phyloP scores from a whole-genome alignment of 1,139 yeast species.

The Yamadazyma diddensiae region DNA sequence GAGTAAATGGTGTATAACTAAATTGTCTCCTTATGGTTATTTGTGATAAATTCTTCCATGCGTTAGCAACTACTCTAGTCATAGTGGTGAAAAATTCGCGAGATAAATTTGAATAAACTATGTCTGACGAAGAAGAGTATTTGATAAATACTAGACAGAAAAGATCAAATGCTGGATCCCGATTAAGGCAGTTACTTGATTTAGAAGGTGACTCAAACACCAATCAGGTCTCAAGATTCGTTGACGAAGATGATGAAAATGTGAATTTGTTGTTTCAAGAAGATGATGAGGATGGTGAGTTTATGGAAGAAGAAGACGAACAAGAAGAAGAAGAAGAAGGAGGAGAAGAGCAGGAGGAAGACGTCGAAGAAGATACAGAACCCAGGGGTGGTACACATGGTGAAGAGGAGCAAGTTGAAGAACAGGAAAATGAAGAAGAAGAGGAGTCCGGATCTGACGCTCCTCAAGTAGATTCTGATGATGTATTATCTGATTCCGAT shows the following conservation, averaged over 20 bases:
- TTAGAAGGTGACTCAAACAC: slow-evolving; percentile 46
- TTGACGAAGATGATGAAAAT: slow-evolving; percentile 67
- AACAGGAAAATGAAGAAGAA: slow-evolving; percentile 8
- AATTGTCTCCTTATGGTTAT: background rate
- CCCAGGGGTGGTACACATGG: slow-evolving; percentile 56
- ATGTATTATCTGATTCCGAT: slow-evolving; percentile 54
- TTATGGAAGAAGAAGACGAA: slow-evolving; percentile 39
- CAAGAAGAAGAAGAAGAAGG: slow-evolving; percentile 21
- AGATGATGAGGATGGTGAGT: slow-evolving; percentile 88
- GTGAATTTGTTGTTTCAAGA: slow-evolving; percentile 77
- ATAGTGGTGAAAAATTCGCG: no score
- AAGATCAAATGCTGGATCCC: slow-evolving; percentile 88
- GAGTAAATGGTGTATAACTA: background rate
- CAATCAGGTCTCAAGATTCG: slow-evolving; percentile 22
- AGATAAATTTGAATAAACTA: no score
- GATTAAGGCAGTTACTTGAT: slow-evolving; percentile 69
- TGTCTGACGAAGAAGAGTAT: slow-evolving; percentile 37
- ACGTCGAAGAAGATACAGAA: slow-evolving; percentile 20
- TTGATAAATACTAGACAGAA: slow-evolving; percentile 70
- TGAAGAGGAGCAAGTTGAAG: slow-evolving; percentile 30
- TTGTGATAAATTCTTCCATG: no score
- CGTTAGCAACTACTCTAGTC: no score
- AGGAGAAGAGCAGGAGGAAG: slow-evolving; percentile 27
- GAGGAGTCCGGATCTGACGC: slow-evolving; percentile 17
- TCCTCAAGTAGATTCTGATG: slow-evolving; percentile 31